A percentile compares a stretch with the other conserved stretches of the same genome.
Evolutionary conservation across 306 rosid species (phyloP).

Genomic region (Vigna radiata): DNA sequence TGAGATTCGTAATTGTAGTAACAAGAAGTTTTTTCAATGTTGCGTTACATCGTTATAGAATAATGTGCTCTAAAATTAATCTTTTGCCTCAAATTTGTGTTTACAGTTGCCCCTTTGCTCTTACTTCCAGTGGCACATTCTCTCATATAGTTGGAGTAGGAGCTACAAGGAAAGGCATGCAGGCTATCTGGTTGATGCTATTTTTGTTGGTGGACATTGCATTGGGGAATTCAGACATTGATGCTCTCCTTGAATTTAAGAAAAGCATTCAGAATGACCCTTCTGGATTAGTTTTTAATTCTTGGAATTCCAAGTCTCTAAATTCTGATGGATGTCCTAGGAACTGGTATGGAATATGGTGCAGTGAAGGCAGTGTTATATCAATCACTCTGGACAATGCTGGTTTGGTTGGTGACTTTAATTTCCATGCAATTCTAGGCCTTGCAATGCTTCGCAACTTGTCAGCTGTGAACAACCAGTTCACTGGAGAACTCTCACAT

Average conservation of each 20-base stretch:
- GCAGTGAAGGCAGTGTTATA: slow-evolving; percentile 62
- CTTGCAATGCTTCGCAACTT: slow-evolving; percentile 69
- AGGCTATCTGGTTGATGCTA: slow-evolving; percentile 58
- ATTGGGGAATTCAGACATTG: slow-evolving; percentile 68
- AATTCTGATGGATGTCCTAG: slow-evolving; percentile 78
- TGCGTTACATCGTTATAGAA: slow-evolving; percentile 23
- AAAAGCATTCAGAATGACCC: slow-evolving; percentile 68
- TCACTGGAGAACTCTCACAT: slow-evolving; percentile 60
- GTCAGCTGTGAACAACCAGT: slow-evolving; percentile 68
- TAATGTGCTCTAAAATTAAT: neutral
- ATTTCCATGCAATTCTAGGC: slow-evolving; percentile 60
- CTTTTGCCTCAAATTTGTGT: neutral
- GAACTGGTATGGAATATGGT: slow-evolving; percentile 70
- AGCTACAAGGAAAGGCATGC: slow-evolving; percentile 66
- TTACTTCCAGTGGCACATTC: slow-evolving; percentile 23
- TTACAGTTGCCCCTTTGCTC: slow-evolving; percentile 21
- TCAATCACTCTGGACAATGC: slow-evolving; percentile 64
- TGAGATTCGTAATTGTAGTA: slow-evolving; percentile 23
- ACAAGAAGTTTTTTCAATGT: slow-evolving; percentile 1
- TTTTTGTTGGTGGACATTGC: slow-evolving; percentile 52
- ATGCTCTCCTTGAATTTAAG: slow-evolving; percentile 69
- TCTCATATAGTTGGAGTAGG: slow-evolving; percentile 41
- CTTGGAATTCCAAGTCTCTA: slow-evolving; percentile 74
- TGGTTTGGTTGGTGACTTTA: slow-evolving; percentile 71
- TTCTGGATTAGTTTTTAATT: slow-evolving; percentile 59